phyloP scores from a whole-genome alignment of 768 basidiomycete genomes.

The Mycena floridula region DNA sequence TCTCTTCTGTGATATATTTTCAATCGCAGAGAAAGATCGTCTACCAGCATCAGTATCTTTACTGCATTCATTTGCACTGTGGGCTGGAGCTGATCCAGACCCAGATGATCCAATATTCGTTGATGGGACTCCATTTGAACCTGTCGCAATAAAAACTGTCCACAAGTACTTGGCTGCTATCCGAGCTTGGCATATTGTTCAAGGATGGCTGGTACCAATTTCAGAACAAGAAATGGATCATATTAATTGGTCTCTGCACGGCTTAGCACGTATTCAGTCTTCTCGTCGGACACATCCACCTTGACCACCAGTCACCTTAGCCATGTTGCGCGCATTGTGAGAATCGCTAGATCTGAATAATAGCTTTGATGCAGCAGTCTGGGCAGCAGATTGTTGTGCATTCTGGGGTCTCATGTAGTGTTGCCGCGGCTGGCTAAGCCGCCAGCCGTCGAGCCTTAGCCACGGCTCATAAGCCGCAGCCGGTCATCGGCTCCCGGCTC shows the following conservation, averaged over 20 bases:
- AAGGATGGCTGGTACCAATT: conserved; percentile 30
- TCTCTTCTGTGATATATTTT: conserved; percentile 24
- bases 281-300: conserved; percentile 12
- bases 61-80: conserved; percentile 28
- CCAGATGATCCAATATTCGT: conserved; percentile 2
- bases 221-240: conserved; percentile 9
- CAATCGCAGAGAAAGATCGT: conserved; percentile 17
- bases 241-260: conserved; percentile 23
- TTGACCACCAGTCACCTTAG: conserved; percentile 25
- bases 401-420: conserved; percentile 37
- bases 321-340: conserved; percentile 21
- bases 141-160: conserved; percentile 16
- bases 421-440: no score
- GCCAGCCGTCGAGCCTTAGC: no score
- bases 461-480: no score
- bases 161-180: conserved; percentile 30
- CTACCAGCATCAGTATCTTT: conserved; percentile 21
- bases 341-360: conserved; percentile 14
- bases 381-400: conserved; percentile 27
- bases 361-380: conserved; percentile 34
- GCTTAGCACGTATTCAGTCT: conserved; percentile 18
- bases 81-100: conserved; percentile 25
- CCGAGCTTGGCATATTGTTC: conserved; percentile 30
- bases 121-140: conserved; percentile 19
- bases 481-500: no score